Percentiles rank a stretch among this genome's conserved stretches.
Evolutionary conservation across 257 asterid species (phyloP).

Genomic region (Nicotiana sylvestris): DNA sequence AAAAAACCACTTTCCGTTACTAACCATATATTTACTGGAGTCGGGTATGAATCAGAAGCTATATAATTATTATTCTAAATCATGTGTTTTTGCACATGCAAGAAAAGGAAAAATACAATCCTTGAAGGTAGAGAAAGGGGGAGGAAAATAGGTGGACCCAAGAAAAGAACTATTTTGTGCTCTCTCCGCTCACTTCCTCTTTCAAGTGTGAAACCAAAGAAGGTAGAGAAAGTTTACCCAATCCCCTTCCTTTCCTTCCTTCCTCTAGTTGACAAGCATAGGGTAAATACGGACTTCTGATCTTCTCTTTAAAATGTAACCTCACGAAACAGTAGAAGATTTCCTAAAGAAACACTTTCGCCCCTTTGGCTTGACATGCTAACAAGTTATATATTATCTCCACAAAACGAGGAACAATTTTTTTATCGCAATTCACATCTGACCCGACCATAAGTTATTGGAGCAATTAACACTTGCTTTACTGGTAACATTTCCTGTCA

Average conservation of each 20-base stretch:
- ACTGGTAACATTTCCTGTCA: not conserved
- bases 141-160: slow-evolving; percentile 5
- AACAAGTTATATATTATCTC: not conserved
- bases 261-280: not conserved
- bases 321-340: not conserved
- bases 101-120: not conserved
- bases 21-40: not conserved
- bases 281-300: not conserved
- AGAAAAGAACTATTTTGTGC: too few species aligned
- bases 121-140: not conserved
- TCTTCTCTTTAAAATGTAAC: not conserved
- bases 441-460: not conserved
- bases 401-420: not conserved
- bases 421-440: not conserved
- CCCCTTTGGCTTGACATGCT: not conserved
- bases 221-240: not conserved
- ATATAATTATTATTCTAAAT: not conserved
- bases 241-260: not conserved
- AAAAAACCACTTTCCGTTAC: not conserved
- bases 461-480: not conserved
- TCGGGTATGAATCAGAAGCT: not conserved
- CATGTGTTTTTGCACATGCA: not conserved
- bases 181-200: slow-evolving; percentile 2
- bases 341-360: not conserved
- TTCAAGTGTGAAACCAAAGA: not conserved